Evolutionary conservation across 2,329 filamentous ascomycete genomes (phyloP).

Genomic region (Fusarium metavorans): DNA sequence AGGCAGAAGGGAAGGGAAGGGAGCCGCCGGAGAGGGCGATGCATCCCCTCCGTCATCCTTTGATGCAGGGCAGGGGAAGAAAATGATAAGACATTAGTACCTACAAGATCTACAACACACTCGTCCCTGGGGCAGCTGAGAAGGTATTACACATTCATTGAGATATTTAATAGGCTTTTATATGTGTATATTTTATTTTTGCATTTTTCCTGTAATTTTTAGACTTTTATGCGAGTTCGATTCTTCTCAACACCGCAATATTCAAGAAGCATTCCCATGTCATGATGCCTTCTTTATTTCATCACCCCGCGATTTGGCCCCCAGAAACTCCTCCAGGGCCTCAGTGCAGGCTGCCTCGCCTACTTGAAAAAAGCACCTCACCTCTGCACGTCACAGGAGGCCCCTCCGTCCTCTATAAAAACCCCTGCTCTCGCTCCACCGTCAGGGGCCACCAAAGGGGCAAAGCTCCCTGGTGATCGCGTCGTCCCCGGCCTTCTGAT

Average conservation of each 20-base stretch:
- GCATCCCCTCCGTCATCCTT: not conserved
- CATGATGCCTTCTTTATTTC: not conserved
- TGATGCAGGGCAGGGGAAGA: not conserved
- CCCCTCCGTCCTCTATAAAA: constrained; percentile 20
- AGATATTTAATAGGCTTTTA: not conserved
- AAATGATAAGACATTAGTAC: not conserved
- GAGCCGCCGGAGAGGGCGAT: not conserved
- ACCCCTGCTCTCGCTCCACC: constrained; percentile 23
- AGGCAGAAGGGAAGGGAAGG: not conserved
- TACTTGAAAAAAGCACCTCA: constrained; percentile 1
- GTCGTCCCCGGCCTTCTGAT: constrained; percentile 25
- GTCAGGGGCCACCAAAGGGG: constrained; percentile 16
- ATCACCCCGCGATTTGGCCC: not conserved
- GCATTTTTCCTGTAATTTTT: not conserved
- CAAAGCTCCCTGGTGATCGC: constrained; percentile 21
- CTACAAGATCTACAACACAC: rapidly evolving
- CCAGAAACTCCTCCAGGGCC: not conserved
- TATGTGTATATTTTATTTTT: rapidly evolving
- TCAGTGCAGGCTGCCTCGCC: constrained; percentile 24
- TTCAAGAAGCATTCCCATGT: not conserved
- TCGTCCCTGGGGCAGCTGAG: not conserved
- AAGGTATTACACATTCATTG: rapidly evolving
- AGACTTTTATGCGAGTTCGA: not conserved
- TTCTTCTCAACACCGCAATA: not conserved
- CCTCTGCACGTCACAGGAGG: constrained; percentile 30